A percentile compares a stretch with the other conserved stretches of the same genome.
These are phyloP conservation scores for Coemansia sp. DNA, from an alignment of 192 early-diverging fungal species.

Conservation along the genomic window DNA sequence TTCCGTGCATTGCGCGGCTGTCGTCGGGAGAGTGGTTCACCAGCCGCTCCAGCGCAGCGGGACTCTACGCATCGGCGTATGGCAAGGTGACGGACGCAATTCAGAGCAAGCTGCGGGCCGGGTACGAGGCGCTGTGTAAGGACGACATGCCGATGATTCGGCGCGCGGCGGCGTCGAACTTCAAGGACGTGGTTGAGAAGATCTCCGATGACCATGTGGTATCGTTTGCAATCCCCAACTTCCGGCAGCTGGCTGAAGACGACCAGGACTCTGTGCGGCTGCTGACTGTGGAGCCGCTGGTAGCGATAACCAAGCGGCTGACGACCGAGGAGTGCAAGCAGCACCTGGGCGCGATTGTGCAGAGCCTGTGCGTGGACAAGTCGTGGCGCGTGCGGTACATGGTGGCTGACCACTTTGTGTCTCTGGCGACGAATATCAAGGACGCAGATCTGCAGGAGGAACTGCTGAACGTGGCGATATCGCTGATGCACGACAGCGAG, in stretches of 20 bases:
- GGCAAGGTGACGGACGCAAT: constrained; percentile 62
- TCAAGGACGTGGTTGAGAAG: constrained; percentile 34
- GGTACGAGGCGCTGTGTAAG: constrained; percentile 77
- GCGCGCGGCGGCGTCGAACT: constrained; percentile 79
- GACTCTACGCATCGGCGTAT: constrained; percentile 88
- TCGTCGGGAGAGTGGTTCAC: constrained; percentile 98
- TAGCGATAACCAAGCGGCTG: constrained; percentile 82
- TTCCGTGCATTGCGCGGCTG: constrained; percentile 90
- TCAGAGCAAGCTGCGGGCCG: constrained; percentile 82
- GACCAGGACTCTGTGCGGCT: constrained; percentile 97
- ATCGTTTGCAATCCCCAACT: constrained; percentile 80
- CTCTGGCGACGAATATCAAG: constrained; percentile 59
- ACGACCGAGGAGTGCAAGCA: constrained; percentile 73
- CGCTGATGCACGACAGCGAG: constrained; percentile 90
- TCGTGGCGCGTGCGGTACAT: constrained; percentile 99
- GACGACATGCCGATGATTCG: constrained; percentile 99
- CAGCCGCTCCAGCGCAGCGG: constrained; percentile 88
- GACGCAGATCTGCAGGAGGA: constrained; percentile 66
- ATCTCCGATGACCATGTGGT: constrained; percentile 66
- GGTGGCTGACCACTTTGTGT: constrained; percentile 97
- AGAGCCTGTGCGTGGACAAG: constrained; percentile 81
- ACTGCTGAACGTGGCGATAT: constrained; percentile 80
- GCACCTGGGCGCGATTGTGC: constrained; percentile 72
- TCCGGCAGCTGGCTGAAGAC: constrained; percentile 79
- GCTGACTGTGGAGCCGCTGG: constrained; percentile 86